phyloP scores from a whole-genome alignment of 495 filamentous ascomycete species.

The Jackrogersella minutella region DNA sequence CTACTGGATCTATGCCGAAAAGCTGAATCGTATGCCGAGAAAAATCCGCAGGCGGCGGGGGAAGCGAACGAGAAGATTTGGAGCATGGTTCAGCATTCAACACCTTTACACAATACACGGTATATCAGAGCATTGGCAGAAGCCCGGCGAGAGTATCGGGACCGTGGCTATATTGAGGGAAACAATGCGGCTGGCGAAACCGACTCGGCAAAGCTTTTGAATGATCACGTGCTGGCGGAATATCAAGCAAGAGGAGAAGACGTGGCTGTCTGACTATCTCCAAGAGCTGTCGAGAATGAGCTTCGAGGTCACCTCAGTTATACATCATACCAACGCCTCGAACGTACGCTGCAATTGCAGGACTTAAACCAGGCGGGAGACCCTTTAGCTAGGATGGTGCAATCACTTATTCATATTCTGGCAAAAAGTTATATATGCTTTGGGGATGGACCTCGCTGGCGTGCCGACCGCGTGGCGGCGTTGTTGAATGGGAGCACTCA shows the following conservation, averaged over 20 bases:
- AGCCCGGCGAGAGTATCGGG: conserved; percentile 25
- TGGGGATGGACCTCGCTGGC: conserved; percentile 33
- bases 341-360: conserved; percentile 10
- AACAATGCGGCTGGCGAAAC: conserved; percentile 19
- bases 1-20: conserved; percentile 22
- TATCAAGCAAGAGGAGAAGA: conserved; percentile 25
- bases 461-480: conserved; percentile 12
- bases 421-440: conserved; percentile 17
- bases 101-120: conserved; percentile 15
- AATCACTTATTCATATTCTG: conserved; percentile 20
- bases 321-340: conserved; percentile 22
- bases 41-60: neutral
- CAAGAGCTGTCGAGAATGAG: conserved; percentile 26
- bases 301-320: conserved; percentile 26
- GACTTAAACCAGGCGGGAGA: neutral
- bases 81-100: conserved; percentile 31
- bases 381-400: conserved; percentile 1
- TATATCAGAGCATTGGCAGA: conserved; percentile 35
- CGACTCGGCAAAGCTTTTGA: conserved; percentile 9
- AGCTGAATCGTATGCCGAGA: neutral
- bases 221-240: conserved; percentile 15
- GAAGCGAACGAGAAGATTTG: conserved; percentile 27
- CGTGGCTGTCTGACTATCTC: conserved; percentile 20
- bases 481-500: neutral
- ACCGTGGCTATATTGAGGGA: conserved; percentile 24